phyloP scores from a whole-genome alignment of 805 yeast genomes.

The Komagataella pastoris region DNA sequence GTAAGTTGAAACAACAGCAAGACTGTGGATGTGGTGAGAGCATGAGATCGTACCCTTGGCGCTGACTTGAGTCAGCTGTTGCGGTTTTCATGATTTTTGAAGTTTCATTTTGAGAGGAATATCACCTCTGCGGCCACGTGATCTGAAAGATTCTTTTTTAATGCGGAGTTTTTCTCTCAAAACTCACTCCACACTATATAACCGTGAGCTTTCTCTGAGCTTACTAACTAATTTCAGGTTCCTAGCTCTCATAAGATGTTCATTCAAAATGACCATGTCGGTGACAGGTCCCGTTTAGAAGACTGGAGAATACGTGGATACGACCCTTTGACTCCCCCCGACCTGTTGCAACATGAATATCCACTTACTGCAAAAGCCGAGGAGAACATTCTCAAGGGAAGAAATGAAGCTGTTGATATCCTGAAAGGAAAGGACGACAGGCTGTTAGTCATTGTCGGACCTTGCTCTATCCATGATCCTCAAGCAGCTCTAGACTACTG shows the following conservation, averaged over 20 bases:
- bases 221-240: neutral
- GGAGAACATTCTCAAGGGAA: constrained; percentile 59
- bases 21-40: neutral
- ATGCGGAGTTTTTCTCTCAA: neutral
- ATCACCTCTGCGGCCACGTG: neutral
- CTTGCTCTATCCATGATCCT: constrained; percentile 93
- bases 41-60: neutral
- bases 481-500: constrained; percentile 86
- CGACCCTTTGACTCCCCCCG: constrained; percentile 93
- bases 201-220: neutral
- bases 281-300: constrained; percentile 69
- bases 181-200: neutral
- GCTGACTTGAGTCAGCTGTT: neutral
- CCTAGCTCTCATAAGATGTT: constrained; percentile 41
- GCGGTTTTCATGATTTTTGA: neutral
- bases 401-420: constrained; percentile 67
- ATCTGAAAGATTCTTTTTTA: neutral
- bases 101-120: neutral
- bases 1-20: neutral
- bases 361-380: constrained; percentile 46
- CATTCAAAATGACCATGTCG: constrained; percentile 70
- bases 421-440: constrained; percentile 72
- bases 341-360: constrained; percentile 72
- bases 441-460: constrained; percentile 82
- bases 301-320: constrained; percentile 70